Conservation (phyloP, 2,329 filamentous ascomycete genomes). For the Dothistroma pini region DNA sequence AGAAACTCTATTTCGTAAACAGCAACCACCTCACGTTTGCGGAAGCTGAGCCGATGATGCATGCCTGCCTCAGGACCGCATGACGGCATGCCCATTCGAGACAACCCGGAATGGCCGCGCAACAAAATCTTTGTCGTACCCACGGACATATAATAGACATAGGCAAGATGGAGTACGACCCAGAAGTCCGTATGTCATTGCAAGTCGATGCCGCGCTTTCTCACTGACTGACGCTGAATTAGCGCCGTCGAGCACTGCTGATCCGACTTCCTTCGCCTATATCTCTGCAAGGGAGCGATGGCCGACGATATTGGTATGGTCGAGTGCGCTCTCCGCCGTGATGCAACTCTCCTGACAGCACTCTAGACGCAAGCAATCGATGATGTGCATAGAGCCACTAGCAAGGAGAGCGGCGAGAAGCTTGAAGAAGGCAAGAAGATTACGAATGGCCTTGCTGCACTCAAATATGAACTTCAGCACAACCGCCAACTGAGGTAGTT, state of each 20-base stretch:
- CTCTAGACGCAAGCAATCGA: conserved; percentile 83
- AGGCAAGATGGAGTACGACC: conserved; percentile 65
- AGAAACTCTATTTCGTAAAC: not conserved
- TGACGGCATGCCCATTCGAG: not conserved
- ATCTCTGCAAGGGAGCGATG: conserved; percentile 81
- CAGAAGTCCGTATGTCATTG: conserved; percentile 61
- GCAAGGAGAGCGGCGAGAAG: conserved; percentile 59
- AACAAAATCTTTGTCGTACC: conserved; percentile 7
- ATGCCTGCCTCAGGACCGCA: not conserved
- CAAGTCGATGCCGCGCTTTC: not conserved
- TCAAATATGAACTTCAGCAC: conserved; percentile 96
- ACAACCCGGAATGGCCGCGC: not conserved
- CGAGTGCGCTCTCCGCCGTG: not conserved
- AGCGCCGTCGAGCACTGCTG: conserved; percentile 76
- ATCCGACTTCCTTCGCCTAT: conserved; percentile 82
- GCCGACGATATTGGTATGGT: conserved; percentile 82
- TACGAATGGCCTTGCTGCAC: conserved; percentile 68
- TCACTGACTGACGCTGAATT: conserved; percentile 16
- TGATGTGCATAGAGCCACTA: conserved; percentile 77
- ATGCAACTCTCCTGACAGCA: conserved; percentile 1
- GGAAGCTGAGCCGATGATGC: not conserved
- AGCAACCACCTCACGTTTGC: not conserved
- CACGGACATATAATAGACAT: conserved; percentile 13
- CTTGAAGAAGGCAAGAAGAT: conserved; percentile 81
- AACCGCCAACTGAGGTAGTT: conserved; percentile 71